A percentile compares a stretch with the other conserved stretches of the same genome.
Conservation (phyloP, 495 filamentous ascomycete genomes). For the Penicillium maclennaniae region DNA sequence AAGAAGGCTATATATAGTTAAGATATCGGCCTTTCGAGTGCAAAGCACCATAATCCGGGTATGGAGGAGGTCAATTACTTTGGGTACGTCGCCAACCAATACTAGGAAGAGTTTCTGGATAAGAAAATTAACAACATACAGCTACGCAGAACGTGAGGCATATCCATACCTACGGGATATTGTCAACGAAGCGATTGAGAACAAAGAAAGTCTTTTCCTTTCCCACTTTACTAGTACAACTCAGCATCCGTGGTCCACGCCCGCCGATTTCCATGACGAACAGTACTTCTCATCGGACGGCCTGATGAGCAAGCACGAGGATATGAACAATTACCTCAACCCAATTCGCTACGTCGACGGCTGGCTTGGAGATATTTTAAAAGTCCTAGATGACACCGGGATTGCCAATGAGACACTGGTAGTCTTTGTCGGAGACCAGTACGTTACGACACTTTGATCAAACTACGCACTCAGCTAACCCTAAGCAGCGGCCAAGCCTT, state of each 20-base stretch:
- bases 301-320: constrained; percentile 25
- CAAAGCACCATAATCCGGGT: constrained; percentile 28
- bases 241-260: constrained; percentile 41
- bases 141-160: constrained; percentile 1
- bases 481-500: constrained; percentile 1
- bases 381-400: constrained; percentile 33
- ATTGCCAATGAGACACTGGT: constrained; percentile 41
- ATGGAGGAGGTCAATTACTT: constrained; percentile 40
- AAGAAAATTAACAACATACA: neutral
- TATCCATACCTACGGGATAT: constrained; percentile 34
- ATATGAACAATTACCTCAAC: constrained; percentile 41
- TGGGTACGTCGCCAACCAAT: constrained; percentile 17
- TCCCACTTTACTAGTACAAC: constrained; percentile 41
- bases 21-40: constrained; percentile 17
- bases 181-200: constrained; percentile 31
- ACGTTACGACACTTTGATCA: constrained; percentile 11
- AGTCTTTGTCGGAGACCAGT: constrained; percentile 44
- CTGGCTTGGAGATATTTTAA: constrained; percentile 36
- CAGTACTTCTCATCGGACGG: constrained; percentile 19
- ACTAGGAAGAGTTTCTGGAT: neutral
- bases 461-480: neutral
- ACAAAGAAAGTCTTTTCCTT: constrained; percentile 38
- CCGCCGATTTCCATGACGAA: constrained; percentile 27
- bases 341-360: constrained; percentile 35
- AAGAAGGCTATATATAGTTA: constrained; percentile 27